These are phyloP conservation scores for Strobilomyces echinocephalus DNA, from an alignment of 768 basidiomycete species.

Conservation along the genomic window DNA sequence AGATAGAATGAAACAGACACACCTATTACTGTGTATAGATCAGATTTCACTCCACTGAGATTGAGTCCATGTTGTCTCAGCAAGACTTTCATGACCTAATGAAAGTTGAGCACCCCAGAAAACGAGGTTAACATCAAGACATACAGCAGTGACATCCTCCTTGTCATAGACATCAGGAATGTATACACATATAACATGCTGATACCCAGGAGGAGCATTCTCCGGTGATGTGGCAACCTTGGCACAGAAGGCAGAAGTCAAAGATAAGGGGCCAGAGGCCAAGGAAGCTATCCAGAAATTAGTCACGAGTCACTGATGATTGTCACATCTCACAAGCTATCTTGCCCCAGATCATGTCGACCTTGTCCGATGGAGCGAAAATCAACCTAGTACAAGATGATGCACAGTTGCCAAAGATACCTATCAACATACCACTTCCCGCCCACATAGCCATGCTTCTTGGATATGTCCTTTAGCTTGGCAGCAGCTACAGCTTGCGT, in stretches of 20 bases:
- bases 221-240: slow-evolving; percentile 66
- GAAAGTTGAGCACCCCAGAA: background rate
- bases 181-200: slow-evolving; percentile 69
- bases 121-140: background rate
- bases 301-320: background rate
- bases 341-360: slow-evolving; percentile 58
- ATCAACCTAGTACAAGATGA: slow-evolving; percentile 48
- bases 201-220: slow-evolving; percentile 43
- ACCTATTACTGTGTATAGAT: slow-evolving; percentile 65
- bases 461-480: slow-evolving; percentile 57
- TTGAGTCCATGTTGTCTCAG: slow-evolving; percentile 61
- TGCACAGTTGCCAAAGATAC: background rate
- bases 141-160: slow-evolving; percentile 49
- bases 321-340: slow-evolving; percentile 48
- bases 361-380: slow-evolving; percentile 56
- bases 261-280: slow-evolving; percentile 55
- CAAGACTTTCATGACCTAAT: slow-evolving; percentile 62
- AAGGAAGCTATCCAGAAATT: slow-evolving; percentile 47
- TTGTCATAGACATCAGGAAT: slow-evolving; percentile 70
- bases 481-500: slow-evolving; percentile 54
- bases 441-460: slow-evolving; percentile 45
- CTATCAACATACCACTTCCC: slow-evolving; percentile 60
- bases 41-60: slow-evolving; percentile 65
- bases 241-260: slow-evolving; percentile 49
- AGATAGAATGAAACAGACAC: background rate